phyloP scores from a whole-genome alignment of 2,329 filamentous ascomycete genomes.

The Sarocladium brachiariae region DNA sequence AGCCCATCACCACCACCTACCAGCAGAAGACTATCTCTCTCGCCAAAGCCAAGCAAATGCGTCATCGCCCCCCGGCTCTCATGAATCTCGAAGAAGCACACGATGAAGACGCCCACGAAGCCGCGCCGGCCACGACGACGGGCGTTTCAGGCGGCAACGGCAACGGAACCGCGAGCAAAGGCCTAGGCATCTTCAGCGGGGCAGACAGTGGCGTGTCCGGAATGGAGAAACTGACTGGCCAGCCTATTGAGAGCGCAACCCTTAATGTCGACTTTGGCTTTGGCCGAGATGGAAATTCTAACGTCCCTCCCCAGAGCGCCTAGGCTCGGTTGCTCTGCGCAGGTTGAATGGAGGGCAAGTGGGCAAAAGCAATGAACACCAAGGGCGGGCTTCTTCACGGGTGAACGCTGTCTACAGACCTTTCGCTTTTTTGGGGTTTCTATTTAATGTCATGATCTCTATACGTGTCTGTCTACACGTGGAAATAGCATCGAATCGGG shows the following conservation, averaged over 20 bases:
- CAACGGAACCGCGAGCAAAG: conserved; percentile 20
- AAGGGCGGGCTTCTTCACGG: too few relatives aligned
- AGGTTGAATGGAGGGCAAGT: neutral
- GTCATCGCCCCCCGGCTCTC: conserved; percentile 80
- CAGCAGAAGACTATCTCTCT: conserved; percentile 96
- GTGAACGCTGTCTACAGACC: too few relatives aligned
- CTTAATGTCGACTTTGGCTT: conserved; percentile 22
- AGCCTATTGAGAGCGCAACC: conserved; percentile 14
- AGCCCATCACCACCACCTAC: conserved; percentile 82
- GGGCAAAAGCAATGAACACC: too few relatives aligned
- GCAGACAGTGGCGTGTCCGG: conserved; percentile 36
- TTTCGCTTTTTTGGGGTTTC: neutral
- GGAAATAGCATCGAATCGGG: neutral
- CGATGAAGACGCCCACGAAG: conserved; percentile 21
- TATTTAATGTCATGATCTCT: neutral
- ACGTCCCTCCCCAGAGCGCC: neutral
- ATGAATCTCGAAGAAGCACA: conserved; percentile 57
- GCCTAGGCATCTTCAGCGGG: conserved; percentile 37
- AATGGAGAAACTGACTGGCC: conserved; percentile 28
- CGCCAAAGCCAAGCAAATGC: conserved; percentile 78
- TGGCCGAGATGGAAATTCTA: neutral
- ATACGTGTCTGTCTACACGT: too few relatives aligned
- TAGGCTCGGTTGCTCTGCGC: conserved; percentile 6
- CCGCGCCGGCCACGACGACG: neutral
- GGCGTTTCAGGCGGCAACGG: conserved; percentile 12